Evolutionary conservation across 306 rosid species (phyloP).

Genomic region (Trifolium pratense): DNA sequence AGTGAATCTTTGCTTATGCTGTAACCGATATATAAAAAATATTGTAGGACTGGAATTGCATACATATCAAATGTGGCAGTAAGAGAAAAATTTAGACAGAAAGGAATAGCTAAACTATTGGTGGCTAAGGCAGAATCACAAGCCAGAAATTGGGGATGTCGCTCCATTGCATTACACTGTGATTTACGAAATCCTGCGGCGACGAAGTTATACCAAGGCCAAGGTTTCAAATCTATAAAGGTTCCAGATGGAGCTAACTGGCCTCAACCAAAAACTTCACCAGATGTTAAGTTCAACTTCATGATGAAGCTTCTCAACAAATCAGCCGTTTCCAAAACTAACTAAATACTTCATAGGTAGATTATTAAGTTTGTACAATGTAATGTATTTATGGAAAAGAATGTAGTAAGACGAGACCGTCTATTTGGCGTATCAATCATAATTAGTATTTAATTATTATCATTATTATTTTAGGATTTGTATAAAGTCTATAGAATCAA

Average conservation of each 20-base stretch:
- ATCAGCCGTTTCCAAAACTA: slow-evolving; percentile 39
- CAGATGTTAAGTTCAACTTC: slow-evolving; percentile 73
- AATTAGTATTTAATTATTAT: too few relatives aligned
- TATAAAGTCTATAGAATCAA: too few relatives aligned
- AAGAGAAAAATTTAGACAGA: slow-evolving; percentile 74
- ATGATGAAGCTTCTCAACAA: slow-evolving; percentile 95
- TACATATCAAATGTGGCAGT: slow-evolving; percentile 98
- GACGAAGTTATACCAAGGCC: slow-evolving; percentile 74
- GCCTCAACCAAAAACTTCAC: slow-evolving; percentile 96
- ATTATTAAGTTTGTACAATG: slow-evolving; percentile 31
- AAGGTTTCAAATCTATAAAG: slow-evolving; percentile 78
- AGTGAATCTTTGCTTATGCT: slow-evolving; percentile 21
- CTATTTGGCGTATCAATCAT: too few relatives aligned
- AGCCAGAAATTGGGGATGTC: slow-evolving; percentile 93
- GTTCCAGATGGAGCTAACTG: slow-evolving; percentile 95
- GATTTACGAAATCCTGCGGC: slow-evolving; percentile 83
- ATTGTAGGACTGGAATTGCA: slow-evolving; percentile 89
- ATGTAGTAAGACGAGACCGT: slow-evolving; percentile 20
- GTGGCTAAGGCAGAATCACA: slow-evolving; percentile 85
- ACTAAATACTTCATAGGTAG: slow-evolving; percentile 44
- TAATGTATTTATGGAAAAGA: slow-evolving; percentile 2
- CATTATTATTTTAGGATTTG: too few relatives aligned
- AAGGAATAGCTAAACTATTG: slow-evolving; percentile 84
- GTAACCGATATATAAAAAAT: not conserved
- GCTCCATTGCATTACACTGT: slow-evolving; percentile 86